A percentile compares a stretch with the other conserved stretches of the same genome.
These are phyloP conservation scores for Metschnikowia gruessii DNA, from an alignment of 805 yeast genomes.

Conservation along the genomic window DNA sequence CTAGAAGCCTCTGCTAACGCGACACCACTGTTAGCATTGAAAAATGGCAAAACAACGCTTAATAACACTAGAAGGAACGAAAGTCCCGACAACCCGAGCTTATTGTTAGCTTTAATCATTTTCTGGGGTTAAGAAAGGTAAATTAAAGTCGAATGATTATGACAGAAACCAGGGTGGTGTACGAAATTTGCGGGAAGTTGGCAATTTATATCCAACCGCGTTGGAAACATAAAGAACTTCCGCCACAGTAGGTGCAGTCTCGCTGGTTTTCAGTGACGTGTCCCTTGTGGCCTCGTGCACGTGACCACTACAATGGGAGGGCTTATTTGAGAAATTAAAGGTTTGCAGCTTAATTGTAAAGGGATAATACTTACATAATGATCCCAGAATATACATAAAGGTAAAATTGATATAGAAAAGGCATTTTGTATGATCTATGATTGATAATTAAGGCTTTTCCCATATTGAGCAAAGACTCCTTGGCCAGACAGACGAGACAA, in stretches of 20 bases:
- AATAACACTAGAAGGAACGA: constrained; percentile 32
- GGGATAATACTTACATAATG: no score
- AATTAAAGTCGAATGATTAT: constrained; percentile 1
- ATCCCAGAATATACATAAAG: no score
- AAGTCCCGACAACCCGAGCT: constrained; percentile 29
- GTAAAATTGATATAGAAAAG: no score
- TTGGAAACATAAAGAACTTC: constrained; percentile 18
- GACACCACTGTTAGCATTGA: constrained; percentile 20
- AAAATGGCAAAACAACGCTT: constrained; percentile 39
- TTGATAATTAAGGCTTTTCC: no score
- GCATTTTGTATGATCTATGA: no score
- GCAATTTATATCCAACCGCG: constrained; percentile 16
- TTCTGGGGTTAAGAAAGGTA: constrained; percentile 1
- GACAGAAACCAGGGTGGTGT: not conserved
- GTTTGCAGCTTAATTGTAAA: no score
- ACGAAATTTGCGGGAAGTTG: constrained; percentile 3
- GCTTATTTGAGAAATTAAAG: not conserved
- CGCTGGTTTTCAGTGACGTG: constrained; percentile 15
- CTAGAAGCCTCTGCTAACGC: constrained; percentile 25
- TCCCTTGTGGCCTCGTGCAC: constrained; percentile 12
- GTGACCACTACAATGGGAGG: constrained; percentile 1
- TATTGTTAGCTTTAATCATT: constrained; percentile 12
- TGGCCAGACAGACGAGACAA: no score
- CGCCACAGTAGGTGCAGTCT: constrained; percentile 12
- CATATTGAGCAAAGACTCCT: no score